Base-by-base conservation (phyloP, 164 flowering plant species). In the Aristolochia fimbriata region DNA sequence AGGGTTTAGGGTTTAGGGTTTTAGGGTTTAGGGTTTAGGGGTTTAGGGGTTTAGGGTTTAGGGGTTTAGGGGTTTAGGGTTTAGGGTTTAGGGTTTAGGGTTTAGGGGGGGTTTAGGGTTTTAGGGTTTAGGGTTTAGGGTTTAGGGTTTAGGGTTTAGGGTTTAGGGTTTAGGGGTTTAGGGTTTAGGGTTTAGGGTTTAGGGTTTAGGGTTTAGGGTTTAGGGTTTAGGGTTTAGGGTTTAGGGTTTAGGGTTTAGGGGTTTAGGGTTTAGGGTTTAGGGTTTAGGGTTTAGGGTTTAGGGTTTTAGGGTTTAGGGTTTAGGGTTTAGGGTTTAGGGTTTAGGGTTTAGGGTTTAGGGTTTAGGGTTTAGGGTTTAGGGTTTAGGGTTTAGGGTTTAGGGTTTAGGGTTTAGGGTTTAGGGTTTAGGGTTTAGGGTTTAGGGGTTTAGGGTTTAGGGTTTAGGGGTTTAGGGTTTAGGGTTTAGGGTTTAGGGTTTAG, bases 381-480 rank as follows among this genome's bases (percentile, higher is more conserved):
- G 52, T 49, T 49, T 49, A 49, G 52, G 52, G 52, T 49, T 49
- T 49, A 49, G 52, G 52, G 52, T 49, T 49, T 49, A 49, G 52
- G 52, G 52, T 49, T 49, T 49, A 53, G 56, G 56, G 56, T 53
- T 53, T 53, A 53, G 56, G 56, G 56, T 53, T 53, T 53, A 53
- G 56, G 56, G 56, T 53, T 53, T 53, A 53, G 56, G 56, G 52
- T 49, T 14, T 53, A 20, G 27, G 30, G 56, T 53, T 53, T 22
- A n/a, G n/a, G 22, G 56, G 56, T 30, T 53, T 53, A 1, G n/a
- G 56, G 30, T 14, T 53, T 24, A 1, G 22, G 56, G 30, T 30
- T 53, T 53, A 13, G 22, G 56, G 56, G 56, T 53, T 53, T 53
- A 53, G 30, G 30, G 24, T 53, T 53, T 24, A 53, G 56, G 27